Evolutionary conservation across 2,329 filamentous ascomycete genomes (phyloP), one percentile per base, ranked within the genome.

Genomic region (Epichloe coenophiala): DNA sequence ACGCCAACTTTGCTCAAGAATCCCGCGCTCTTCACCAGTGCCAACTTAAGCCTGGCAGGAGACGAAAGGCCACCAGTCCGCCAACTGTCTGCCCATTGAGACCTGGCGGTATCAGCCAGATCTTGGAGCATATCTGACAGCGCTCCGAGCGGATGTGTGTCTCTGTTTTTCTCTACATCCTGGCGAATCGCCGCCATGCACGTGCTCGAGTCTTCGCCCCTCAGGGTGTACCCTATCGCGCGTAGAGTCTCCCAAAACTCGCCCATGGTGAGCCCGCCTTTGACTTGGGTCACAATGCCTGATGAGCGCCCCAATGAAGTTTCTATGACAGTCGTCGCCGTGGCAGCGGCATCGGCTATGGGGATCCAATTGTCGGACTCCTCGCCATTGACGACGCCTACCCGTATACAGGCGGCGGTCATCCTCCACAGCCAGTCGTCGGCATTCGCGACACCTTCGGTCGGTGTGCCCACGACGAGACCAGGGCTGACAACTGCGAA

Each of bases 391-490:
- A 55, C 54, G 1, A 49, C 49, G 3, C 57, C 57, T 9, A 55
- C 17, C 1, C 40, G 47, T 15, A 59, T 55, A 39, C 43, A 54
- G 0, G 55, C 48, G 7, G 55, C 47, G 7, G 50, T 41, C 2
- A 58, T 31, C 7, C 57, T 43, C 57, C 57, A 59, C 2, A 58
- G 53, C 15, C 56, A 58, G 21, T 59, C 57, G 19, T 57, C 52
- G 2, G 48, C 12, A 38, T 59, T 59, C 2, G 57, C 49, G 2
- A 59, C 52, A 2, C 57, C 57, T 31, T 58, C 57, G 3, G 57
- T 53, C 0, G 57, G 51, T 3, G 57, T 59, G 2, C 57, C 57
- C 11, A 59, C 53, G 4, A 59, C 55, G 11, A 56, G 54, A 40
- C 54, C 57, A 3, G 36, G 36, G 36, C 36, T 37, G 12, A 37